Conservation (phyloP, 2,329 filamentous ascomycete genomes). For the Geoglossum cookeanum region DNA sequence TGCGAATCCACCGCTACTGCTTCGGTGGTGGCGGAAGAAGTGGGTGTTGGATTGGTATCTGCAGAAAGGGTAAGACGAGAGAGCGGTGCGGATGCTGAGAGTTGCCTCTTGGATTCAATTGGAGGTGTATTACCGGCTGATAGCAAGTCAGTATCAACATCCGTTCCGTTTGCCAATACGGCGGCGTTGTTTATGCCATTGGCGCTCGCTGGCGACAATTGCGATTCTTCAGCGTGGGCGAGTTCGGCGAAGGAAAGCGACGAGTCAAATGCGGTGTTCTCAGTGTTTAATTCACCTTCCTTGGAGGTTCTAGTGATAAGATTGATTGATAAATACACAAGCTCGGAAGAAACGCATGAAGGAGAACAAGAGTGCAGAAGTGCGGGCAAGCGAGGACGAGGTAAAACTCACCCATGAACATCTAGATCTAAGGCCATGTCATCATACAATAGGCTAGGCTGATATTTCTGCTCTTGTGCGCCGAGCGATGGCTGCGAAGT, state of each 20-base stretch:
- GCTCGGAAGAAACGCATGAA: not conserved
- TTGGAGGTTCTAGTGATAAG: slow-evolving; percentile 12
- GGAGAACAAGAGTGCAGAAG: slow-evolving; percentile 9
- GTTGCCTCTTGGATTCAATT: not conserved
- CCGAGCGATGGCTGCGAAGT: slow-evolving; percentile 15
- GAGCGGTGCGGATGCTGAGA: slow-evolving; percentile 1
- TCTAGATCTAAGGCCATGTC: slow-evolving; percentile 33
- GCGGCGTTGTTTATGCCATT: not conserved
- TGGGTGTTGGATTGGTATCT: not conserved
- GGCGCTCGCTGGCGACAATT: not conserved
- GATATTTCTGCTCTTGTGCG: slow-evolving; percentile 31
- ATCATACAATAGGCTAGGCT: slow-evolving; percentile 25
- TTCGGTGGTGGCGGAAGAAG: slow-evolving; percentile 16
- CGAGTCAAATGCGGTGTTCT: not conserved
- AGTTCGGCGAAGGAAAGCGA: not conserved
- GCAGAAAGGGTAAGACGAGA: not conserved
- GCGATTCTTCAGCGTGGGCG: not conserved
- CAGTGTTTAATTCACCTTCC: slow-evolving; percentile 9
- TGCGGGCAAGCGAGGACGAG: slow-evolving; percentile 9
- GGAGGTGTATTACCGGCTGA: not conserved
- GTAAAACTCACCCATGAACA: slow-evolving; percentile 39
- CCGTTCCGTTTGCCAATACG: not conserved
- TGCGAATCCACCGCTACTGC: slow-evolving; percentile 16
- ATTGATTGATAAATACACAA: slow-evolving; percentile 11
- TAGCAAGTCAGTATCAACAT: not conserved